Evolutionary conservation across 2,329 filamentous ascomycete species (phyloP), one percentile per base, ranked within the genome.

Genomic region (Nannizzia gypsea): DNA sequence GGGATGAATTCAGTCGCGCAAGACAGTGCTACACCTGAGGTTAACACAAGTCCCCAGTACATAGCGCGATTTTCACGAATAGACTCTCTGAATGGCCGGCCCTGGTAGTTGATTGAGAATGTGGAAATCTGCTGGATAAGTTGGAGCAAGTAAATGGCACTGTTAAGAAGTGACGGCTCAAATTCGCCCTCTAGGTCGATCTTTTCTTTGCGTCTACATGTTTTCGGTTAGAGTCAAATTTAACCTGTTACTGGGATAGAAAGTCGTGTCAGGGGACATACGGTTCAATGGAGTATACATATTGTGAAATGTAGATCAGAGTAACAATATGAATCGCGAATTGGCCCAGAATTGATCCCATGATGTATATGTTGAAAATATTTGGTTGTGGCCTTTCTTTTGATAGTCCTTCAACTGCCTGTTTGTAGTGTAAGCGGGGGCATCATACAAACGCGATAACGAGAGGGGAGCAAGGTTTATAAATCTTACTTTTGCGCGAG

Each of bases 71-170:
- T 99, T 77, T 96, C 93, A 3, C 88, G 86, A 65, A 99, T 90
- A 22, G 88, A 88, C 76, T 99, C 93, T 62, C 93, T 89, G 87
- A 99, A 99, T 11, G 93, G 93, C 8, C 93, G 88, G 61, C 93
- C 93, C 75, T 99, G 93, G 79, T 99, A 99, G 80, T 99, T 99
- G 80, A 99, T 96, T 63, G 93, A 91, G 69, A 99, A 99, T 2
- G 93, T 99, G 24, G 91, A 96, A 70, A 99, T 96, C 74, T 99
- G 93, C 75, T 99, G 93, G 73, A 99, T 97, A 57, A 99, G 85
- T 70, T 97, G 93, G 44, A 99, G 83, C 26, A 99, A 88, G 74
- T 97, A 99, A 67, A 99, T 89, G 60, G 93, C 93, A 55, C 88
- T 93, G 80, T 99, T 99, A 71, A 99, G 86, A 6, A 99, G 83